Evolutionary conservation across 2,329 filamentous ascomycete species (phyloP), one percentile per base, ranked within the genome.

Genomic region (Fusarium sp.): DNA sequence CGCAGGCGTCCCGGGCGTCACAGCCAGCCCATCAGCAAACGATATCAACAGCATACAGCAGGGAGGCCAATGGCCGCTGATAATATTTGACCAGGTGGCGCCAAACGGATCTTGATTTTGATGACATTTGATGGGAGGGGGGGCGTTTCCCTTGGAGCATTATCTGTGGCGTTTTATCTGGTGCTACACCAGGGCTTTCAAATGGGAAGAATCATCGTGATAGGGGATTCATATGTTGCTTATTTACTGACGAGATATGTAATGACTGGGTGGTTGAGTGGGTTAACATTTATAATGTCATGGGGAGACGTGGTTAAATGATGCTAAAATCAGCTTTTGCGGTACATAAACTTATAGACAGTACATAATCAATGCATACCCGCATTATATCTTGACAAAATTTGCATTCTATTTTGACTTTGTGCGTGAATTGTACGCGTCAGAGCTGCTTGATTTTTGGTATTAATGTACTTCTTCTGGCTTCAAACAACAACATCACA

Each of bases 11-110:
- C 59, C 67, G 42, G 71, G 56, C 42, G 47, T 62, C 39, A 50
- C 70, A 39, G 15, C 61, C 26, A 64, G 59, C 21, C 57, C 70
- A 54, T 53, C 72, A 47, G 58, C 64, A 40, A 74, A 73, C 54
- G 76, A 76, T 26, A 66, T 78, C 38, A 72, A 70, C 47, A 73
- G 72, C 50, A 68, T 78, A 47, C 72, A 75, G 15, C 70, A 73
- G 13, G 67, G 62, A 51, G 70, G 68, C n/a, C 75, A 75, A 39
- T 79, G 77, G 77, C 76, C 77, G 6, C 44, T 77, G 52, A 73
- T 75, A 52, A 72, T 78, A 60, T 78, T 77, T 69, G 77, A 78
- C 54, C 70, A 74, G 49, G 55, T 73, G 45, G 61, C 62, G 51
- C 63, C 64, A 34, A 73, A 72, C 19, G 69, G 72, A 57, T 70